A percentile compares a stretch with the other conserved stretches of the same genome.
Conservation (phyloP, 2,329 filamentous ascomycete genomes). For the Diaporthe citri region DNA sequence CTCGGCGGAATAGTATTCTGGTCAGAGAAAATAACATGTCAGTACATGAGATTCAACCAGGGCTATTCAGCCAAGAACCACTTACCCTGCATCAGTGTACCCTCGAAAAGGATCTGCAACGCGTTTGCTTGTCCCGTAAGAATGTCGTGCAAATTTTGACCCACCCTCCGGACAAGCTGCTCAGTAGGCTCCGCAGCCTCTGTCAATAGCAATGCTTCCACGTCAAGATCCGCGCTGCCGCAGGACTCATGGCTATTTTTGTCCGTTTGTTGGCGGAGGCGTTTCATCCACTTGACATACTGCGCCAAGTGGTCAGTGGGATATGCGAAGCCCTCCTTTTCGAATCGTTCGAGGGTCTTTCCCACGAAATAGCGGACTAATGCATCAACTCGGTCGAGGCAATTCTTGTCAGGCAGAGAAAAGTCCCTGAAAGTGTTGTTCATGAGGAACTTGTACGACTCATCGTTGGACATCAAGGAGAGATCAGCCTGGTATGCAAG, state of each 20-base stretch:
- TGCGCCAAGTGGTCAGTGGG: background rate
- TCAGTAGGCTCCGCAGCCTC: conserved; percentile 2
- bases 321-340: background rate
- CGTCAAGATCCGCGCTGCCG: background rate
- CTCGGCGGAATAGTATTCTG: conserved; percentile 27
- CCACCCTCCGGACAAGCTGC: background rate
- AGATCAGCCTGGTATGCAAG: conserved; percentile 1
- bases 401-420: background rate
- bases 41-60: background rate
- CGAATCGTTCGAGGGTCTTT: background rate
- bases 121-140: conserved; percentile 7
- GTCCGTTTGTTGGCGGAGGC: background rate
- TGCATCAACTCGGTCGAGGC: conserved; percentile 10
- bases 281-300: conserved; percentile 16
- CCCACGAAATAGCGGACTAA: background rate
- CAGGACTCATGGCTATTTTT: background rate
- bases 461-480: background rate
- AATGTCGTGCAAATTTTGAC: background rate
- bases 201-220: background rate
- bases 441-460: conserved; percentile 13
- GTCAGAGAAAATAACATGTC: background rate
- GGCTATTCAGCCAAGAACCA: background rate
- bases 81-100: conserved; percentile 8
- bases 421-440: conserved; percentile 1
- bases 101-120: conserved; percentile 2